Evolutionary conservation across 129 eudicot genomes (phyloP).

Genomic region (Saposhnikovia divaricata): DNA sequence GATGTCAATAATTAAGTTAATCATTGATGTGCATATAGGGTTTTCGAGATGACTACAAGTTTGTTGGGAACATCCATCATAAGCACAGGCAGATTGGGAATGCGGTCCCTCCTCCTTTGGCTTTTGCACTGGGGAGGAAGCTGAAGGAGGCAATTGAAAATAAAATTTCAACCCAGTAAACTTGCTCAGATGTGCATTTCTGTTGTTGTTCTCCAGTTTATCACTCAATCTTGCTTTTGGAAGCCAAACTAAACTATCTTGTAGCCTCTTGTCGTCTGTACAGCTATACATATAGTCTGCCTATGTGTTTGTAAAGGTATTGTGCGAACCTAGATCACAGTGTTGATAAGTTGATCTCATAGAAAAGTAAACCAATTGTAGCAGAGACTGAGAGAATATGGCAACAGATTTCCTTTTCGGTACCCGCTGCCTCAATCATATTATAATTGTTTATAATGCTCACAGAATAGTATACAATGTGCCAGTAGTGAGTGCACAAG

Average conservation of each 20-base stretch:
- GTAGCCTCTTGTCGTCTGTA: not conserved
- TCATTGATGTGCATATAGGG: slow-evolving; percentile 15
- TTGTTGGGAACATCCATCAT: slow-evolving; percentile 26
- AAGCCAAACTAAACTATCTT: not conserved
- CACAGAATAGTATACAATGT: not conserved
- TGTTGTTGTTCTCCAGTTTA: not conserved
- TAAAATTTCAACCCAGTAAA: not conserved
- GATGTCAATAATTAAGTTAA: not conserved
- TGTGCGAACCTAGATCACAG: not conserved
- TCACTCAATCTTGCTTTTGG: not conserved
- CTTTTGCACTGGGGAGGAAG: slow-evolving; percentile 29
- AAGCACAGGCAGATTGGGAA: slow-evolving; percentile 32
- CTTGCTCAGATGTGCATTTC: not conserved
- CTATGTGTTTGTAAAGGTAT: not conserved
- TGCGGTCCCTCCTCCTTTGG: slow-evolving; percentile 35
- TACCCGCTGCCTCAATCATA: not conserved
- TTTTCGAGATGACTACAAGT: slow-evolving; percentile 23
- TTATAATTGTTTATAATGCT: not conserved
- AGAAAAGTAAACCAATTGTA: not conserved
- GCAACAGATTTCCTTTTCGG: not conserved
- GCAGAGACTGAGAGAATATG: not conserved
- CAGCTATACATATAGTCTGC: not conserved
- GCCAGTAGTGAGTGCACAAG: not conserved
- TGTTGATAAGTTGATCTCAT: not conserved
- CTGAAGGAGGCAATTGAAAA: slow-evolving; percentile 14